Conservation (phyloP, 1,284 basidiomycete species). For the Gomphus bonarii region DNA sequence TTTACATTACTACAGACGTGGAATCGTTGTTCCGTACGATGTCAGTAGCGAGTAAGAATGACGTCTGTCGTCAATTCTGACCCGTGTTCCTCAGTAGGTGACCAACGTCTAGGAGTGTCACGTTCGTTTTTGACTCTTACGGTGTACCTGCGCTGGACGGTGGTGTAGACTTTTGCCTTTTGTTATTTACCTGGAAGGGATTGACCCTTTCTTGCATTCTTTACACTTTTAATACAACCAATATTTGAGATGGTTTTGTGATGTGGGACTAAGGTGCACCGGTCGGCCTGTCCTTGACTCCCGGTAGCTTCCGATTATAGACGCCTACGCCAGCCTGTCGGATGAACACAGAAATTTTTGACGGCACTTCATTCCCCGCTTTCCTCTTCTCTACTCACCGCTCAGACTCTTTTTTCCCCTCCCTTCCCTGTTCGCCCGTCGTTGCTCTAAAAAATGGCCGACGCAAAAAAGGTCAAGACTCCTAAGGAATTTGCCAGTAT, state of each 20-base stretch:
- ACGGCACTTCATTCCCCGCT: constrained; percentile 26
- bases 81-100: background rate
- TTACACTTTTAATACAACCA: constrained; percentile 2
- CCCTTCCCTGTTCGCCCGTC: constrained; percentile 23
- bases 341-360: constrained; percentile 21
- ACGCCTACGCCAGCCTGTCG: background rate
- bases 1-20: background rate
- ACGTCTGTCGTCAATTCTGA: background rate
- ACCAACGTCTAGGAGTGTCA: background rate
- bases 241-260: background rate
- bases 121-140: background rate
- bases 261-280: background rate
- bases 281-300: background rate
- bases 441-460: constrained; percentile 54
- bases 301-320: constrained; percentile 9
- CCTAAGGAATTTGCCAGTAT: constrained; percentile 71
- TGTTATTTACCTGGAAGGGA: background rate
- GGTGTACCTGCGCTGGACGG: background rate
- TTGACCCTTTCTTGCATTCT: background rate
- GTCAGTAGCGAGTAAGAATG: background rate
- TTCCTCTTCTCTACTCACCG: constrained; percentile 29
- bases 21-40: constrained; percentile 2
- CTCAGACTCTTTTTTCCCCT: constrained; percentile 34
- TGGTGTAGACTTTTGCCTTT: background rate
- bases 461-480: constrained; percentile 64